Base-by-base conservation (phyloP, 1,284 basidiomycete genomes). In the Sphagnurus paluster region DNA sequence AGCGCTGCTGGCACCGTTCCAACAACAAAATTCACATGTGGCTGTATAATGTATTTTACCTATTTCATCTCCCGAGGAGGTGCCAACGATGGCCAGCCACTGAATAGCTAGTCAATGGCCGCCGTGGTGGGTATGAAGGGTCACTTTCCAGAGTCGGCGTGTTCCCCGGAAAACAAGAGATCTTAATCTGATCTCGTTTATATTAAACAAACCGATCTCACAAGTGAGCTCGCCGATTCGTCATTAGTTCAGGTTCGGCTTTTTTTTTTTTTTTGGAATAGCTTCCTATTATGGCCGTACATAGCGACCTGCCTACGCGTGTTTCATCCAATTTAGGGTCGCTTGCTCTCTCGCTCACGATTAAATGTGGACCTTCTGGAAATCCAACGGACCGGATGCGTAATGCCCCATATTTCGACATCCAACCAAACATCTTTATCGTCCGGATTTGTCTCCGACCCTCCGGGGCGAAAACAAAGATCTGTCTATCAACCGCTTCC, bases 271-370 rank as follows among this genome's bases (percentile, higher is more conserved):
- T 52, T 44, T 44, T 54, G 53, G 42, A 54, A 44, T 41, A 48
- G 42, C 50, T 66, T 61, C 61, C 59, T 55, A 57, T 61, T 65
- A 17, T 49, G 58, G 61, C 42, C 44, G 25, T 47, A 48, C 56
- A 56, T 63, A 56, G 49, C 58, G 60, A 63, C 58, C 62, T 63
- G 57, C 61, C 60, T 65, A 63, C 66, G 63, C 66, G 58, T 69
- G 66, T 64, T 62, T 59, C 55, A 50, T 55, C 62, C 58, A 48
- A 46, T 62, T 65, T 63, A 56, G 65, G 64, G 57, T 62, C 59
- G 48, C 53, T 57, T 51, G 46, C 53, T 44, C 53, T 53, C 45
- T 53, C 44, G 35, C 36, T n/a, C 32, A 42, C 33, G 37, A 52
- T 53, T 56, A 54, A 52, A 54, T 52, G 43, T 46, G 16, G 30